Conservation (phyloP, 176 grass and related monocot genomes). For the Chloris gayana region DNA sequence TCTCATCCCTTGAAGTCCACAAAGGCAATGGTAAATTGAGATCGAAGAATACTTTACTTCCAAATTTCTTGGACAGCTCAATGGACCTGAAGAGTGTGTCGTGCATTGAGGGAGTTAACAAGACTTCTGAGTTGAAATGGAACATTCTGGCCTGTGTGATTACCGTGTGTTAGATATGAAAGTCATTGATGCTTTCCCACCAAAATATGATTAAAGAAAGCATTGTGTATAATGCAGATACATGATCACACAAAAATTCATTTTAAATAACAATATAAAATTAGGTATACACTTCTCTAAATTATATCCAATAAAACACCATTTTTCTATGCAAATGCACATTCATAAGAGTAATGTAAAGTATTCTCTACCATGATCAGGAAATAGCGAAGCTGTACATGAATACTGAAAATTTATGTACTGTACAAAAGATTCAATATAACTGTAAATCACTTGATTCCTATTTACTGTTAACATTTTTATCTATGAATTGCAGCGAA, state of each 20-base stretch:
- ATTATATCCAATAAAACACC: background rate
- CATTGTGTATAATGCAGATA: slow-evolving; percentile 9
- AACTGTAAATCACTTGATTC: background rate
- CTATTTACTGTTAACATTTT: background rate
- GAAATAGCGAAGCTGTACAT: background rate
- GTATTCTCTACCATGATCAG: background rate
- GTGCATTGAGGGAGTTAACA: slow-evolving; percentile 60
- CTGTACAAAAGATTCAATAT: background rate
- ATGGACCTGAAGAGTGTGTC: slow-evolving; percentile 82
- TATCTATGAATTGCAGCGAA: background rate
- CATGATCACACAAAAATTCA: background rate
- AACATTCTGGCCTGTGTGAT: slow-evolving; percentile 77
- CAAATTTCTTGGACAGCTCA: slow-evolving; percentile 70
- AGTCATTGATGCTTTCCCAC: background rate
- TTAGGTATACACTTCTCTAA: background rate
- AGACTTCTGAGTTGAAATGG: slow-evolving; percentile 88
- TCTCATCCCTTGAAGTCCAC: slow-evolving; percentile 82
- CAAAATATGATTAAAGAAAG: slow-evolving; percentile 28
- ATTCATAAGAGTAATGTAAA: background rate
- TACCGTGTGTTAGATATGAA: slow-evolving; percentile 37
- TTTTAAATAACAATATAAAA: background rate
- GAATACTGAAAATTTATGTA: background rate
- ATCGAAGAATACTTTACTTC: slow-evolving; percentile 79
- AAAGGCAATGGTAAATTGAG: slow-evolving; percentile 83
- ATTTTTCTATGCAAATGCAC: slow-evolving; percentile 9